Evolutionary conservation across 2,329 filamentous ascomycete genomes (phyloP).

Genomic region (Aspergillus bombycis): DNA sequence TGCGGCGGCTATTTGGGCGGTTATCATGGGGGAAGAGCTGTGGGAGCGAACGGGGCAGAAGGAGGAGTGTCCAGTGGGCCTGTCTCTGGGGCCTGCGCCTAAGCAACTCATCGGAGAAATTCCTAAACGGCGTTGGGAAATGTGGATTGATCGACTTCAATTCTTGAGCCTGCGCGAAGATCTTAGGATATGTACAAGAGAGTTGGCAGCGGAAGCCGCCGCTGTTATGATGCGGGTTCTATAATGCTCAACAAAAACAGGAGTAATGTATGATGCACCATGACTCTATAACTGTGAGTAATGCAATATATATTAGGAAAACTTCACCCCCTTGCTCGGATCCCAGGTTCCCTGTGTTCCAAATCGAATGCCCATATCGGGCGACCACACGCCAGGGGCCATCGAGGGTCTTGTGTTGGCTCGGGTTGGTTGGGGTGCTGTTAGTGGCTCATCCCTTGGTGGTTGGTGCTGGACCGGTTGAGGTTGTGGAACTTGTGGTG

Average conservation of each 20-base stretch:
- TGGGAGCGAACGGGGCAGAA: slow-evolving; percentile 16
- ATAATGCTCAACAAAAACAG: background rate
- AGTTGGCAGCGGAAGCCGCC: slow-evolving; percentile 24
- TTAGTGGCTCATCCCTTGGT: slow-evolving; percentile 38
- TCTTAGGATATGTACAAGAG: slow-evolving; percentile 20
- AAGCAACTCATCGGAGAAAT: slow-evolving; percentile 5
- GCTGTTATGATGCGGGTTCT: slow-evolving; percentile 25
- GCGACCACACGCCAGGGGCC: slow-evolving; percentile 70
- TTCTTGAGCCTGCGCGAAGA: slow-evolving; percentile 22
- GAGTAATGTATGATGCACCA: slow-evolving; percentile 3
- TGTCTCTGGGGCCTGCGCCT: slow-evolving; percentile 2
- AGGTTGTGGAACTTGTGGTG: slow-evolving; percentile 10
- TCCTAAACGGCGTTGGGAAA: slow-evolving; percentile 17
- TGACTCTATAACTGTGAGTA: background rate
- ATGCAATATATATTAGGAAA: slow-evolving; percentile 39
- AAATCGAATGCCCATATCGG: slow-evolving; percentile 81
- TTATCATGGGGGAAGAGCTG: slow-evolving; percentile 28
- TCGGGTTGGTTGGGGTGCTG: slow-evolving; percentile 52
- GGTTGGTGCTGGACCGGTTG: slow-evolving; percentile 33
- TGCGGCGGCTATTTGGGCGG: slow-evolving; percentile 18
- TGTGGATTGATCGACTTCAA: slow-evolving; percentile 22
- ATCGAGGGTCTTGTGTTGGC: slow-evolving; percentile 39
- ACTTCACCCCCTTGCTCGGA: slow-evolving; percentile 60
- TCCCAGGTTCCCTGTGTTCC: slow-evolving; percentile 61
- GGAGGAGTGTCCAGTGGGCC: slow-evolving; percentile 4